Base-by-base conservation (phyloP, 805 yeast genomes). In the Myxozyma monticola region DNA sequence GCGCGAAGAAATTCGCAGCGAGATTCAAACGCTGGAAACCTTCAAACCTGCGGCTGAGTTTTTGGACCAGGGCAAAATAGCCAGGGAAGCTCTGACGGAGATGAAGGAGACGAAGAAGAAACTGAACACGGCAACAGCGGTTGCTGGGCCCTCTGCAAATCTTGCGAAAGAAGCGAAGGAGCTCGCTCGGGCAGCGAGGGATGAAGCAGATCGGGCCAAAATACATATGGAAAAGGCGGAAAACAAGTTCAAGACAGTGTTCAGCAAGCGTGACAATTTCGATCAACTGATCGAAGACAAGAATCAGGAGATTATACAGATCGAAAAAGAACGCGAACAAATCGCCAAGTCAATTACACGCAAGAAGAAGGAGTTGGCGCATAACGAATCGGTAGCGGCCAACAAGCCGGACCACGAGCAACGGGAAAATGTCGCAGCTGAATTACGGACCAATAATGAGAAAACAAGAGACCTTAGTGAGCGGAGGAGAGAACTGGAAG, bases 171-270 rank as follows among this genome's bases (percentile, higher is more conserved):
- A 75, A 61, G 63, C 63, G 26, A 56, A 54, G 33, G 49, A 56
- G 12, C 51, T 60, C 20, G 64, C 71, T 42, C 68, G 69, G 12
- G 70, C 67, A 2, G 58, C 74, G 21, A 64, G 64, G 14, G 64
- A 60, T 8, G n/a, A n/a, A 17, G 20, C 4, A 6, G 24, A 12
- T 3, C 28, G 14, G 28, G 14, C 9, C 24, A 31, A 42, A 36
- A 21, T 20, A 9, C 14, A 68, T 39, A 68, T 74, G 42, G 74
- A 76, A 52, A 74, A 39, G 37, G 45, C 40, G 15, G 21, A 22
- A 18, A 31, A 33, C 22, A 33, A 28, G 26, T 40, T 39, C 22
- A n/a, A 21, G 1, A 29, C 30, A 15, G 18, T 17, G 9, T 36
- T 29, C 18, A 21, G 26, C 15, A 37, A 37, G 22, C 45, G 33